A percentile compares a stretch with the other conserved stretches of the same genome.
Evolutionary conservation across 352 stramenopile genomes (phyloP).

Genomic region (Globisporangium lucens): DNA sequence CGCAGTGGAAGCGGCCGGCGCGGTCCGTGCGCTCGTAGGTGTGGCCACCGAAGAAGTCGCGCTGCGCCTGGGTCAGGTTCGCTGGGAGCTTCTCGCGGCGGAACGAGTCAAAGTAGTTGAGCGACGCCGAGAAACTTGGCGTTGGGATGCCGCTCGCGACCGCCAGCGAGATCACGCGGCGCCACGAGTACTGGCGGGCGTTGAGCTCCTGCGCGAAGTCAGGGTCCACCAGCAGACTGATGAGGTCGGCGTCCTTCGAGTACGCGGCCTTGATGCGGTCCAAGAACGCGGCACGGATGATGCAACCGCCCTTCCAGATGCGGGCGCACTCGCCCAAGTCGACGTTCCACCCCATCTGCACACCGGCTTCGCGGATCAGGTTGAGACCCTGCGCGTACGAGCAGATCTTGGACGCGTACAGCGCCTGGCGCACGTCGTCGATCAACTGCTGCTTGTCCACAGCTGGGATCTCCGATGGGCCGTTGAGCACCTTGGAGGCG

Average conservation of each 20-base stretch:
- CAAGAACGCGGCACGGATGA: constrained; percentile 97
- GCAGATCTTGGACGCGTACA: constrained; percentile 99
- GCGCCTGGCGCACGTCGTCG: constrained; percentile 93
- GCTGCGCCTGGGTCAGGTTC: constrained; percentile 98
- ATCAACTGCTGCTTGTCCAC: constrained; percentile 95
- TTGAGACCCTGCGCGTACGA: constrained; percentile 97
- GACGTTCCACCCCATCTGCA: constrained; percentile 96
- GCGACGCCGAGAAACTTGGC: constrained; percentile 89
- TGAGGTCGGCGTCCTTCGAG: constrained; percentile 87
- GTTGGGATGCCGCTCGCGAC: constrained; percentile 92
- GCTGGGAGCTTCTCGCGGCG: constrained; percentile 92
- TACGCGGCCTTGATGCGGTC: constrained; percentile 97
- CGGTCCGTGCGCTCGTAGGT: constrained; percentile 96
- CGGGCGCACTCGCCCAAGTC: constrained; percentile 95
- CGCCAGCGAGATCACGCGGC: constrained; percentile 95
- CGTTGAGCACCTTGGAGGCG: constrained; percentile 92
- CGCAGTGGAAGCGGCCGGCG: constrained; percentile 95
- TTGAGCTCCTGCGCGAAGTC: constrained; percentile 96
- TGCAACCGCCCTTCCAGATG: constrained; percentile 99
- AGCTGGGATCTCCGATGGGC: constrained; percentile 90
- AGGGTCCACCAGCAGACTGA: constrained; percentile 97
- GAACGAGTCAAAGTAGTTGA: constrained; percentile 99
- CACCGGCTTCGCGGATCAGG: constrained; percentile 92
- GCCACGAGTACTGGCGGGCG: constrained; percentile 93
- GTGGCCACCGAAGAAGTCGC: constrained; percentile 99